A percentile compares a stretch with the other conserved stretches of the same genome.
These are phyloP conservation scores for Niebla homalea DNA, from an alignment of 495 filamentous ascomycete species.

Conservation along the genomic window DNA sequence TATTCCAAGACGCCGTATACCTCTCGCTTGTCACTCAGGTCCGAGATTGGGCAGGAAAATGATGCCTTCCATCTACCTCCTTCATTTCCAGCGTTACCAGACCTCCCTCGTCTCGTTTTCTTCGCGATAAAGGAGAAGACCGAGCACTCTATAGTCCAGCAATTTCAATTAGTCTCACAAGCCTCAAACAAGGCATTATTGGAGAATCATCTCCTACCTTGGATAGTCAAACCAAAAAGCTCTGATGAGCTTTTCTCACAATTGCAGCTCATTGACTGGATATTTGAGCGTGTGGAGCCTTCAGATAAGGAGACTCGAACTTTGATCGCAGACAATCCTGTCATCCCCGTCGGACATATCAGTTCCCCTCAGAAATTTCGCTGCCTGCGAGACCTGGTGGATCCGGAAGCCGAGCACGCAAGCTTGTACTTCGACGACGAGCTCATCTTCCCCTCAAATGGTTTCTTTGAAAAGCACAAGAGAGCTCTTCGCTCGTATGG, in stretches of 20 bases:
- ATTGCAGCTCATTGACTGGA: slow-evolving; percentile 2
- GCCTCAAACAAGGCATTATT: neutral
- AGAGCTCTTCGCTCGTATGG: slow-evolving; percentile 14
- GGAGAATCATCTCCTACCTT: slow-evolving; percentile 3
- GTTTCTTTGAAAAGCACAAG: slow-evolving; percentile 15
- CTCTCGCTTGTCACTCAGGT: neutral
- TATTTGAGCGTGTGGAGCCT: neutral
- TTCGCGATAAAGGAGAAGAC: neutral
- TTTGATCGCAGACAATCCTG: neutral
- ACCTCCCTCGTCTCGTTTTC: slow-evolving; percentile 5
- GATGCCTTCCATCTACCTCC: neutral
- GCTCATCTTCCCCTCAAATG: slow-evolving; percentile 17
- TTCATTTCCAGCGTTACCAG: slow-evolving; percentile 4
- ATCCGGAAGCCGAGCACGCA: slow-evolving; percentile 10
- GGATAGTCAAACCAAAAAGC: neutral
- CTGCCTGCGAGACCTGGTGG: slow-evolving; percentile 3
- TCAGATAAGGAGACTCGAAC: neutral
- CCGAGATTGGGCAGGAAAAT: neutral
- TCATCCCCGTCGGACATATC: neutral
- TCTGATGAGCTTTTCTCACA: neutral
- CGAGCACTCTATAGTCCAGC: neutral
- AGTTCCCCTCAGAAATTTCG: neutral
- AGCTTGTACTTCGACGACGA: slow-evolving; percentile 22
- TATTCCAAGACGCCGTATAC: neutral
- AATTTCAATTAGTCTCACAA: neutral